Base-by-base conservation (phyloP, 345 rosid genomes). In the Rubroshorea leprosula region DNA sequence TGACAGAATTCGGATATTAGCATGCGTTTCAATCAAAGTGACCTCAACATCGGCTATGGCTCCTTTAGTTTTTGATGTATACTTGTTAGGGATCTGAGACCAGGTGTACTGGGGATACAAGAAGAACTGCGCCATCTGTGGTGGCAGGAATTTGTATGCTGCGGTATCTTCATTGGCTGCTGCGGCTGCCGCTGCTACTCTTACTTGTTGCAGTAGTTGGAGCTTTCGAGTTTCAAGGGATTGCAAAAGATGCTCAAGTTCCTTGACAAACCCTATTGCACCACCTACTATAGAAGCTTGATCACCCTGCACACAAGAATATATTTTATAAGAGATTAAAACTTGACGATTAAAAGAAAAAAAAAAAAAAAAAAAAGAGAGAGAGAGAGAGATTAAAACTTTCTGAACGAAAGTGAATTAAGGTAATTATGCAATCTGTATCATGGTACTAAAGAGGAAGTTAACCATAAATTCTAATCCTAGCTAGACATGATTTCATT, bases 271-370 rank as follows among this genome's bases (percentile, higher is more conserved):
- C 69, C 85, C 96, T 60, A 90, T 81, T 6, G 96, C 96, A 43
- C 96, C 96, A 27, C 90, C 97, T 47, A 90, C 96, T 63, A 85
- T 80, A 22, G 97, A 85, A 3, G 97, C 97, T 68, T 87, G 97
- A 69, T 90, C 97, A 65, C 97, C 89, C 97, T 90, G 51, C 64
- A 75, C 16, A 51, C 3, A 17, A 12, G 10, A 51, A 5, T 51
- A 5, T 48, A n/a, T 17, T 48, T n/a, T 17, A n/a, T n/a, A n/a
- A n/a, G n/a, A n/a, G n/a, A n/a, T n/a, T n/a, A n/a, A n/a, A n/a
- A n/a, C n/a, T n/a, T n/a, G n/a, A n/a, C n/a, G n/a, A n/a, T n/a
- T n/a, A n/a, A n/a, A n/a, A n/a, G n/a, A n/a, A n/a, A n/a, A n/a
- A n/a, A n/a, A n/a, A n/a, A n/a, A n/a, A n/a, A n/a, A n/a, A n/a